Conservation (phyloP, 2,329 filamentous ascomycete genomes). For the Colletotrichum chlorophyti region DNA sequence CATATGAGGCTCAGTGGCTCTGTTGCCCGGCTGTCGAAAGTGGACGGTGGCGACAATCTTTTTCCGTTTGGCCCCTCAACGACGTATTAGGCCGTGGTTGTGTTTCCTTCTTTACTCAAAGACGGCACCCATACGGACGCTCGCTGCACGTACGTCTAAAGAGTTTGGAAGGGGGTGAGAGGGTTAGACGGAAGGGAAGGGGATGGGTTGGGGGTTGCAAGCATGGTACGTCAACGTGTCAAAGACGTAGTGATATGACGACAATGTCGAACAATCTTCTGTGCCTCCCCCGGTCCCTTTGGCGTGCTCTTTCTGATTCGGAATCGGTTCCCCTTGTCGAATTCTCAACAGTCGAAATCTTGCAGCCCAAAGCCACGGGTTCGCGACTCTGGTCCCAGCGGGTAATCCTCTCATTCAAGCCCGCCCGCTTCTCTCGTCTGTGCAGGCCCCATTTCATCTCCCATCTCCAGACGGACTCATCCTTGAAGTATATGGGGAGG, state of each 20-base stretch:
- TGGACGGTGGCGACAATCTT: too few species aligned
- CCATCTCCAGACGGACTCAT: constrained; percentile 1
- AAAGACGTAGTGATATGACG: constrained; percentile 24
- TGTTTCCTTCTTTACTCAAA: neutral
- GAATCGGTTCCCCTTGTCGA: too few species aligned
- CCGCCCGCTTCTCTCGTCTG: constrained; percentile 20
- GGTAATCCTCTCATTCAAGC: constrained; percentile 22
- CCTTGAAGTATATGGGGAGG: too few species aligned
- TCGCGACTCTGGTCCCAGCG: constrained; percentile 23
- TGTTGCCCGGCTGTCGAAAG: constrained; percentile 1
- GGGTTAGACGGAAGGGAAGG: too few species aligned
- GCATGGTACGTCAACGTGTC: constrained; percentile 11
- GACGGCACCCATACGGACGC: neutral
- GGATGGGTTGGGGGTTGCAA: constrained; percentile 3
- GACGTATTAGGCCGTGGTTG: neutral
- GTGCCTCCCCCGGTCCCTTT: too few species aligned
- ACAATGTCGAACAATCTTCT: constrained; percentile 22
- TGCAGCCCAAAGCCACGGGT: constrained; percentile 23
- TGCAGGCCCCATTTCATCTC: constrained; percentile 20
- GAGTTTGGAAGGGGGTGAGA: too few species aligned
- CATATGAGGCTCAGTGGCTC: constrained; percentile 11
- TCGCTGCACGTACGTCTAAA: too few species aligned
- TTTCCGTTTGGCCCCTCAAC: too few species aligned
- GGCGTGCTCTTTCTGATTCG: too few species aligned
- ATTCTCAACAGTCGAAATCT: too few species aligned